A percentile compares a stretch with the other conserved stretches of the same genome.
These are phyloP conservation scores for Ceriops decandra DNA, from an alignment of 345 rosid species.

Conservation along the genomic window DNA sequence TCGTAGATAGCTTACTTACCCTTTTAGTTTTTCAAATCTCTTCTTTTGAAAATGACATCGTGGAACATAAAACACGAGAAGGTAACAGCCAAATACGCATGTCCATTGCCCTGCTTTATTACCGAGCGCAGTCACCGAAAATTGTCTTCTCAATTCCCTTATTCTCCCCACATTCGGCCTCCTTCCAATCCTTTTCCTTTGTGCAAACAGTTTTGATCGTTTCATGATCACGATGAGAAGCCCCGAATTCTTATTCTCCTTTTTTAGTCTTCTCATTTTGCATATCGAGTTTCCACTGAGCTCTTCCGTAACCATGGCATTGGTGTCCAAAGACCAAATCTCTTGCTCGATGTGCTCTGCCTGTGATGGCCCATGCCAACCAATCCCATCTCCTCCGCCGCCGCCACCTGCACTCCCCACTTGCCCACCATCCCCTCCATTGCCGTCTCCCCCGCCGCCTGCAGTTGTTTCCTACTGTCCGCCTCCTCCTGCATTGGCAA, in stretches of 20 bases:
- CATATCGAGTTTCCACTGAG: constrained; percentile 1
- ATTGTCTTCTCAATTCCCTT: background rate
- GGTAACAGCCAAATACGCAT: constrained; percentile 8
- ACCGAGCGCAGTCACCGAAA: background rate
- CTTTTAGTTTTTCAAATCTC: background rate
- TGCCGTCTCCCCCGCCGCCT: constrained; percentile 24
- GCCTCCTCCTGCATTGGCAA: constrained; percentile 27
- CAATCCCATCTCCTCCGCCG: constrained; percentile 28
- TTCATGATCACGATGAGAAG: constrained; percentile 1
- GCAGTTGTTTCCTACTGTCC: constrained; percentile 22
- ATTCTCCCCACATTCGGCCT: background rate
- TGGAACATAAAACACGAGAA: constrained; percentile 9
- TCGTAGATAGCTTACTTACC: background rate
- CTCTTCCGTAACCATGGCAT: background rate
- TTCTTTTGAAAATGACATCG: constrained; percentile 17
- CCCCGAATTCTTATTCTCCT: background rate
- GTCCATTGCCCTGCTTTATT: background rate
- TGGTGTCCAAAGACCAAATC: constrained; percentile 30
- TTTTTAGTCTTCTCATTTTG: background rate
- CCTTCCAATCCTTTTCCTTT: background rate
- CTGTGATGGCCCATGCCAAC: constrained; percentile 38
- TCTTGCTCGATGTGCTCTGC: constrained; percentile 32
- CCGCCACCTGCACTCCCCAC: constrained; percentile 9
- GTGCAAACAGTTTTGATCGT: background rate
- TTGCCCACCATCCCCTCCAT: constrained; percentile 34